Evolutionary conservation across 1,284 basidiomycete genomes (phyloP), one percentile per base, ranked within the genome.

Genomic region (Trichosporon coremiiforme): DNA sequence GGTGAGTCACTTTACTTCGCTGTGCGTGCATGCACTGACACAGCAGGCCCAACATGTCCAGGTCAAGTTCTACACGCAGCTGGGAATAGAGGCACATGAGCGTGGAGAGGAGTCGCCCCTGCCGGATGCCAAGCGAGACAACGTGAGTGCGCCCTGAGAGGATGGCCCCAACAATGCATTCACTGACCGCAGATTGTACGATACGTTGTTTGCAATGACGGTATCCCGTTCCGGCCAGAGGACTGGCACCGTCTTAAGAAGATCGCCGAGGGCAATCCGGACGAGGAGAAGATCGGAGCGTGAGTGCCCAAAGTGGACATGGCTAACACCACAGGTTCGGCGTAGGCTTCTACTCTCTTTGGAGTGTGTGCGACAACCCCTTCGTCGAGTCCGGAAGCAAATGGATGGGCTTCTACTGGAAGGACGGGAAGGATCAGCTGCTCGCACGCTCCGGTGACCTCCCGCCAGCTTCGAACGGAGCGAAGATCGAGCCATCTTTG

Each of bases 361-460:
- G 85, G 77, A 84, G 82, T 65, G 83, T 86, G 17, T 83, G 81
- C 25, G 95, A 98, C 73, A 91, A 94, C 74, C 96, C 96, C 0
- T 92, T 96, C 77, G 95, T 98, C 9, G 91, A 90, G 10, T 95
- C 92, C 17, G 95, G 93, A 78, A 88, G 88, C 66, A 88, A 93
- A 79, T 94, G 91, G 89, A 97, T 97, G 94, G 92, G 91, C 1
- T 98, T 99, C 82, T 93, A 97, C 80, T 99, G 95, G 95, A 95
- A 95, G 80, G 91, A 93, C 76, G 90, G 91, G 76, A 92, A 91
- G 77, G 93, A 96, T 77, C 80, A 91, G 88, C 86, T 95, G 0
- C 90, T 90, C 70, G 93, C 91, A 15, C 88, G 93, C 38, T 88
- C 91, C 45, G 93, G 93, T 4, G 81, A 86, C 63, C 84, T 92